Evolutionary conservation across 1,284 basidiomycete species (phyloP).

Genomic region (Cryptococcus deneoformans): DNA sequence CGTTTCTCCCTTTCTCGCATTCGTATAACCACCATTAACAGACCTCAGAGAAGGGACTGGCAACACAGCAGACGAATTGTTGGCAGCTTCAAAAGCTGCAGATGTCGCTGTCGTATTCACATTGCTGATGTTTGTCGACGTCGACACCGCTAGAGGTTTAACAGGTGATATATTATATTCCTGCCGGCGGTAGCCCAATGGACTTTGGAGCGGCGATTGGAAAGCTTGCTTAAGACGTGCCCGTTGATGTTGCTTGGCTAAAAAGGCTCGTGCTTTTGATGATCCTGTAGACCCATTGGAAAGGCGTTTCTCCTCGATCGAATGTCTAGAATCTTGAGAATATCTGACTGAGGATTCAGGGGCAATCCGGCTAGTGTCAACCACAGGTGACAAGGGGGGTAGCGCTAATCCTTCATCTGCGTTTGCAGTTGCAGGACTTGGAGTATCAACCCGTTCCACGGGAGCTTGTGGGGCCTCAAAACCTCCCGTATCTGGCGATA

Average conservation of each 20-base stretch:
- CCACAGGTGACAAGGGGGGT: too few relatives aligned
- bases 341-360: too few relatives aligned
- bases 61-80: slow-evolving; percentile 10
- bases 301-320: neutral
- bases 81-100: slow-evolving; percentile 1
- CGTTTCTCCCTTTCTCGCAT: slow-evolving; percentile 29
- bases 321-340: too few relatives aligned
- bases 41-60: slow-evolving; percentile 1
- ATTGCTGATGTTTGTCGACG: slow-evolving; percentile 1
- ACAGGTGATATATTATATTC: neutral
- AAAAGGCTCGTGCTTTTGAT: slow-evolving; percentile 30
- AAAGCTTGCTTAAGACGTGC: slow-evolving; percentile 37
- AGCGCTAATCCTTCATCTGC: too few relatives aligned
- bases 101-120: too few relatives aligned
- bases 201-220: slow-evolving; percentile 27
- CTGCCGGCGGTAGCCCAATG: neutral
- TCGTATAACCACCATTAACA: slow-evolving; percentile 9
- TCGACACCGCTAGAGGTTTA: too few relatives aligned
- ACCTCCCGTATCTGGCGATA: neutral
- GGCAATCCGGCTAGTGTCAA: too few relatives aligned
- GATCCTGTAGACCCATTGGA: neutral
- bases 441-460: too few relatives aligned
- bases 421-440: too few relatives aligned
- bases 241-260: slow-evolving; percentile 40
- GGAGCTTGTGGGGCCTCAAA: neutral